phyloP scores from a whole-genome alignment of 2,329 filamentous ascomycete genomes.

The Nigrospora oryzae region DNA sequence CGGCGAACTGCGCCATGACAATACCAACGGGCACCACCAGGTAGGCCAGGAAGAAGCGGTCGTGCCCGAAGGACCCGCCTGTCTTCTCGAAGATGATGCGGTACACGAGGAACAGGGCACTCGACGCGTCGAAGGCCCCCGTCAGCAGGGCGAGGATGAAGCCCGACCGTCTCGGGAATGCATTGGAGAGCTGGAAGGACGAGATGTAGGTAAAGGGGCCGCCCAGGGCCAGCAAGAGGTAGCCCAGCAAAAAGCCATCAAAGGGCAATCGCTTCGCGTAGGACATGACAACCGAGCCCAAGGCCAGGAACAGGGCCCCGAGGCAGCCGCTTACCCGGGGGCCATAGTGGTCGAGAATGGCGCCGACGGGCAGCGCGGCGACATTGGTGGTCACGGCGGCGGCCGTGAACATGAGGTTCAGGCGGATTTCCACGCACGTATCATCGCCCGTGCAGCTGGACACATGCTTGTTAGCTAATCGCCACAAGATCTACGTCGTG shows the following conservation, averaged over 20 bases:
- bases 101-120: constrained; percentile 69
- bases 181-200: constrained; percentile 77
- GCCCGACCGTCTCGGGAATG: constrained; percentile 69
- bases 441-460: constrained; percentile 35
- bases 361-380: constrained; percentile 75
- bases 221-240: constrained; percentile 68
- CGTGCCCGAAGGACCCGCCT: constrained; percentile 45
- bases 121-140: constrained; percentile 76
- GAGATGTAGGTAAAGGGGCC: constrained; percentile 78
- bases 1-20: constrained; percentile 53
- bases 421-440: constrained; percentile 47
- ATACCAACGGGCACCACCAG: constrained; percentile 63
- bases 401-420: constrained; percentile 90
- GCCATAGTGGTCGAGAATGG: constrained; percentile 75
- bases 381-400: constrained; percentile 86
- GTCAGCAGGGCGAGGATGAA: constrained; percentile 74
- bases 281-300: constrained; percentile 66
- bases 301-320: constrained; percentile 58
- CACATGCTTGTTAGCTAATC: no score
- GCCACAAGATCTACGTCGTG: no score
- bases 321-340: constrained; percentile 68
- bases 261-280: constrained; percentile 57
- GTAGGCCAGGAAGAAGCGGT: constrained; percentile 65
- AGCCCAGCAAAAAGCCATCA: constrained; percentile 68
- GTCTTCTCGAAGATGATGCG: constrained; percentile 59